Evolutionary conservation across 352 stramenopile genomes (phyloP).

Genomic region (Pythium grandisporangium): DNA sequence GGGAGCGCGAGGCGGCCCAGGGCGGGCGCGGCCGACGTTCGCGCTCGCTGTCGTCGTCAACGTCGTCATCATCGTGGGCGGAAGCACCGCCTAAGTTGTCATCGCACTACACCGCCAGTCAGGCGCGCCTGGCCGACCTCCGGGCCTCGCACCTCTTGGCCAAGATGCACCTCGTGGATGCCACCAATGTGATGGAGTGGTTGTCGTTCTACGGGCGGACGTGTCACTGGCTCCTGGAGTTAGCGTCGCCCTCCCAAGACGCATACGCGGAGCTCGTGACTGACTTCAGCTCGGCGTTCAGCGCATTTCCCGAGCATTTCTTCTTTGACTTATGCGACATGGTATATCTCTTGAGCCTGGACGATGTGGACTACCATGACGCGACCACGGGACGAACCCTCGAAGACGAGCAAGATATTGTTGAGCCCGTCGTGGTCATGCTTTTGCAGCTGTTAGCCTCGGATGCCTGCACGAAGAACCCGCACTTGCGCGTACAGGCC

Average conservation of each 20-base stretch:
- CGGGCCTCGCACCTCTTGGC: slow-evolving; percentile 31
- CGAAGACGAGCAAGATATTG: slow-evolving; percentile 8
- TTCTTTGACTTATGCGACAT: slow-evolving; percentile 68
- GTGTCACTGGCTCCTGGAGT: slow-evolving; percentile 47
- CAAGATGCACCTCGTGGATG: slow-evolving; percentile 48
- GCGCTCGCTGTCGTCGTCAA: background rate
- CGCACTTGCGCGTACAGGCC: slow-evolving; percentile 56
- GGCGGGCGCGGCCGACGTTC: too few species aligned
- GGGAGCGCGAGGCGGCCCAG: too few species aligned
- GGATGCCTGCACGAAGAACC: slow-evolving; percentile 52
- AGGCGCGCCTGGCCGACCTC: slow-evolving; percentile 41
- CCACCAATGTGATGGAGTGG: slow-evolving; percentile 41
- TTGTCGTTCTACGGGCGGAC: slow-evolving; percentile 42
- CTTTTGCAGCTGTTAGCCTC: slow-evolving; percentile 46
- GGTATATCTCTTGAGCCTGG: slow-evolving; percentile 40
- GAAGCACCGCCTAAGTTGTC: slow-evolving; percentile 25
- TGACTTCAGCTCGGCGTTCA: slow-evolving; percentile 34
- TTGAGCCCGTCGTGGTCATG: slow-evolving; percentile 57
- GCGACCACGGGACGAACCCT: background rate
- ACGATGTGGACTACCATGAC: slow-evolving; percentile 24
- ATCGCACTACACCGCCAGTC: slow-evolving; percentile 49
- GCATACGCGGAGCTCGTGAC: slow-evolving; percentile 29
- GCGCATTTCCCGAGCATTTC: slow-evolving; percentile 56
- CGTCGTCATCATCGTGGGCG: background rate
- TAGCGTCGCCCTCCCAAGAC: slow-evolving; percentile 26